Conservation (phyloP, 345 rosid species). For the Eutrema heterophyllum region DNA sequence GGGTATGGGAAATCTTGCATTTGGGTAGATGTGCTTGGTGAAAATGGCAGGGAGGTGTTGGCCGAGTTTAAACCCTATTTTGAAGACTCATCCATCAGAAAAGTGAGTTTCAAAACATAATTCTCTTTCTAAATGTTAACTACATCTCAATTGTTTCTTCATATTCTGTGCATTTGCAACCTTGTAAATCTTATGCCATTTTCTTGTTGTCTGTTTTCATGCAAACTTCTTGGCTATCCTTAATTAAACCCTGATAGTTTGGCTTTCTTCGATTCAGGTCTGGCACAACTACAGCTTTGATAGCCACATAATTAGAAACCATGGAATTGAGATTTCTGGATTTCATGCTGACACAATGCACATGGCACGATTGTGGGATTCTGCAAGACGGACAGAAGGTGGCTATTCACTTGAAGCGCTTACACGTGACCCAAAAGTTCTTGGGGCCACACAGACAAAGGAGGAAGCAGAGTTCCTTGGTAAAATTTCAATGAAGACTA, state of each 20-base stretch:
- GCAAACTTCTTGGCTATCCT: neutral
- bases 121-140: neutral
- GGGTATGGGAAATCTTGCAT: constrained; percentile 83
- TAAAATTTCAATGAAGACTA: constrained; percentile 84
- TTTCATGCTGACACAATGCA: constrained; percentile 98
- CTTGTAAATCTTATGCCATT: neutral
- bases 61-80: constrained; percentile 69
- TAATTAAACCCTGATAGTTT: constrained; percentile 6
- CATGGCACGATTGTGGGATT: constrained; percentile 97
- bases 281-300: constrained; percentile 99
- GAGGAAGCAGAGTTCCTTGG: constrained; percentile 60
- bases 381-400: constrained; percentile 70
- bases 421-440: constrained; percentile 59
- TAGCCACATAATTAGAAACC: constrained; percentile 74
- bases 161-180: neutral
- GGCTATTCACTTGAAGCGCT: constrained; percentile 98
- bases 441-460: constrained; percentile 36
- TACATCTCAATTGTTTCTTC: neutral
- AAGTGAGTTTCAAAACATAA: constrained; percentile 38
- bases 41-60: constrained; percentile 62
- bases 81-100: constrained; percentile 58
- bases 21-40: constrained; percentile 96
- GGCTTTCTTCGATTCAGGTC: constrained; percentile 44
- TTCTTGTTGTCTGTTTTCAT: neutral
- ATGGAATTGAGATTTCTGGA: constrained; percentile 70